phyloP scores from a whole-genome alignment of 2,329 filamentous ascomycete genomes.

The Penicillium sclerotiorum region DNA sequence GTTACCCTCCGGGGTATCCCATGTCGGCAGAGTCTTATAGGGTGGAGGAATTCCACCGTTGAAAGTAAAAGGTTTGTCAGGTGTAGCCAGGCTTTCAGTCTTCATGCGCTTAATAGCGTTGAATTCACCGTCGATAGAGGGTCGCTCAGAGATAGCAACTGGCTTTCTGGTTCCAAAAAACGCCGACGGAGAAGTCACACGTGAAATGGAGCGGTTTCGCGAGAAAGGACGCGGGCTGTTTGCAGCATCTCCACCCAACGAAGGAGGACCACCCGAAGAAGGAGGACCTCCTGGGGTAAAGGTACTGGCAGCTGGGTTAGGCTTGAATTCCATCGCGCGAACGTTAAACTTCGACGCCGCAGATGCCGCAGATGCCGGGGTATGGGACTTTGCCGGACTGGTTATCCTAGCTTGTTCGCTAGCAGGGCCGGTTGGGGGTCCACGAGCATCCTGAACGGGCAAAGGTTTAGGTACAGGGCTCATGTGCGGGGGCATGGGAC shows the following conservation, averaged over 20 bases:
- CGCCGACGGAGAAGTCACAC: conserved; percentile 51
- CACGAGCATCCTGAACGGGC: conserved; percentile 66
- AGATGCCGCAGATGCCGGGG: conserved; percentile 53
- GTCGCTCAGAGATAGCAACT: conserved; percentile 59
- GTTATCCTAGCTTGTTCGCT: conserved; percentile 54
- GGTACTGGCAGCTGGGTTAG: conserved; percentile 75
- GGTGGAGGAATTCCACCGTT: conserved; percentile 84
- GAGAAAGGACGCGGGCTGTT: conserved; percentile 69
- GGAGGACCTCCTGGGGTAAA: conserved; percentile 75
- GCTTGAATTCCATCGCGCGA: conserved; percentile 75
- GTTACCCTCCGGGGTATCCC: conserved; percentile 72
- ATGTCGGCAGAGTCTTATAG: conserved; percentile 82
- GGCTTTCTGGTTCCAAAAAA: conserved; percentile 74
- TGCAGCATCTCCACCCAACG: conserved; percentile 61
- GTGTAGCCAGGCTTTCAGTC: conserved; percentile 60
- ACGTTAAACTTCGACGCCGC: conserved; percentile 61
- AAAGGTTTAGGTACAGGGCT: conserved; percentile 56
- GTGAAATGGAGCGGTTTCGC: conserved; percentile 53
- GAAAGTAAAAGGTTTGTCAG: conserved; percentile 65
- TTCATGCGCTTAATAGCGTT: conserved; percentile 70
- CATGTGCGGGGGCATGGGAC: conserved; percentile 26
- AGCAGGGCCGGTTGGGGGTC: conserved; percentile 74
- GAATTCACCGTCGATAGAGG: conserved; percentile 58
- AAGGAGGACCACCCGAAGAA: no score
- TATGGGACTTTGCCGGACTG: conserved; percentile 51